A percentile compares a stretch with the other conserved stretches of the same genome.
These are phyloP conservation scores for Yamadazyma spencermartinsiae DNA, from an alignment of 1,139 yeast species.

Conservation along the genomic window DNA sequence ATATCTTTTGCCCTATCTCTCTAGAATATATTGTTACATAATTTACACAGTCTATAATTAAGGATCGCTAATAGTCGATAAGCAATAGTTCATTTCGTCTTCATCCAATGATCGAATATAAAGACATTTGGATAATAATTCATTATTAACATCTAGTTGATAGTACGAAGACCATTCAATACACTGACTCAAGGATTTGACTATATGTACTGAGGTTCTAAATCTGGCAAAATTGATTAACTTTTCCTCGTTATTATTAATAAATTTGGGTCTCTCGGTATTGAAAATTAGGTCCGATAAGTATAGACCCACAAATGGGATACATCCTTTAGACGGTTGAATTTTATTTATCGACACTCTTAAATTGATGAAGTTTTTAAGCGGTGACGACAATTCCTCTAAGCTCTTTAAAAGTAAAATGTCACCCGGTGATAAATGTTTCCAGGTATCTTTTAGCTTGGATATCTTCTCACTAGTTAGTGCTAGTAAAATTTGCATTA, in stretches of 20 bases:
- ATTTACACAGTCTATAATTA: neutral
- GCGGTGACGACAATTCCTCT: conserved; percentile 63
- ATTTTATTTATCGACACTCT: conserved; percentile 62
- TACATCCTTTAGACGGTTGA: conserved; percentile 74
- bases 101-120: conserved; percentile 76
- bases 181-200: conserved; percentile 75
- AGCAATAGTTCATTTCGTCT: conserved; percentile 62
- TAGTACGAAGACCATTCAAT: conserved; percentile 84
- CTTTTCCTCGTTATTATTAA: conserved; percentile 22
- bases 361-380: conserved; percentile 63
- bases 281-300: conserved; percentile 80
- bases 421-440: conserved; percentile 54
- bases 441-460: conserved; percentile 74
- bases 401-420: conserved; percentile 65
- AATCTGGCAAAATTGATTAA: conserved; percentile 77
- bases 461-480: conserved; percentile 71
- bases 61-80: neutral
- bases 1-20: no score
- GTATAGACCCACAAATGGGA: conserved; percentile 87
- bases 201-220: conserved; percentile 74
- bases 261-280: conserved; percentile 62
- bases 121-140: conserved; percentile 76
- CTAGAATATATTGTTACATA: conserved; percentile 1
- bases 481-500: conserved; percentile 85
- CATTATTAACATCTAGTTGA: conserved; percentile 48